phyloP scores from a whole-genome alignment of 2,329 filamentous ascomycete genomes.

The Elsinoe batatas region DNA sequence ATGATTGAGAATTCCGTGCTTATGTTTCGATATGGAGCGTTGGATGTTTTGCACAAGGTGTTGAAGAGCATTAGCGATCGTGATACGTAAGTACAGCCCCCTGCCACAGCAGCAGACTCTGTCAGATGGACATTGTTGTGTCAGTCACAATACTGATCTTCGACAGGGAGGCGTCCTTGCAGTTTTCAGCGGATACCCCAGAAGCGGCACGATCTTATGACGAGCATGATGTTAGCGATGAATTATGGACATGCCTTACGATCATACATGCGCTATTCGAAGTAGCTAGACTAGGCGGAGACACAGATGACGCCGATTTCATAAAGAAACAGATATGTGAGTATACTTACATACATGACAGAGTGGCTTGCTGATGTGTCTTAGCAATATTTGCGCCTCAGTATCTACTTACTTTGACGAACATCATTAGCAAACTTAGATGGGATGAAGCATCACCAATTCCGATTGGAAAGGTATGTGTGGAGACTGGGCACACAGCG shows the following conservation, averaged over 20 bases:
- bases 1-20: conserved; percentile 36
- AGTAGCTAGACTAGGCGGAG: conserved; percentile 30
- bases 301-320: conserved; percentile 15
- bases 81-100: conserved; percentile 12
- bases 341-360: conserved; percentile 14
- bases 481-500: neutral
- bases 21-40: conserved; percentile 31
- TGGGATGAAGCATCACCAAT: conserved; percentile 50
- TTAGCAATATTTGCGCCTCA: conserved; percentile 38
- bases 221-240: conserved; percentile 24
- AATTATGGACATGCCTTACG: conserved; percentile 42
- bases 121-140: too few relatives aligned
- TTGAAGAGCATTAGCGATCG: conserved; percentile 26
- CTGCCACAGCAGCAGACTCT: too few relatives aligned
- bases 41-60: conserved; percentile 32
- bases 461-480: conserved; percentile 36
- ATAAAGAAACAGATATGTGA: neutral
- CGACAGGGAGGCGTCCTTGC: conserved; percentile 1
- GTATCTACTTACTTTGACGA: conserved; percentile 62
- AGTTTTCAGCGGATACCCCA: conserved; percentile 12
- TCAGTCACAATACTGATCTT: neutral
- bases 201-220: conserved; percentile 11
- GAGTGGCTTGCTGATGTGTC: conserved; percentile 35
- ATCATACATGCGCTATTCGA: conserved; percentile 42
- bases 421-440: conserved; percentile 44